phyloP scores from a whole-genome alignment of 192 early-diverging fungal species.

The Martensiomyces pterosporus region DNA sequence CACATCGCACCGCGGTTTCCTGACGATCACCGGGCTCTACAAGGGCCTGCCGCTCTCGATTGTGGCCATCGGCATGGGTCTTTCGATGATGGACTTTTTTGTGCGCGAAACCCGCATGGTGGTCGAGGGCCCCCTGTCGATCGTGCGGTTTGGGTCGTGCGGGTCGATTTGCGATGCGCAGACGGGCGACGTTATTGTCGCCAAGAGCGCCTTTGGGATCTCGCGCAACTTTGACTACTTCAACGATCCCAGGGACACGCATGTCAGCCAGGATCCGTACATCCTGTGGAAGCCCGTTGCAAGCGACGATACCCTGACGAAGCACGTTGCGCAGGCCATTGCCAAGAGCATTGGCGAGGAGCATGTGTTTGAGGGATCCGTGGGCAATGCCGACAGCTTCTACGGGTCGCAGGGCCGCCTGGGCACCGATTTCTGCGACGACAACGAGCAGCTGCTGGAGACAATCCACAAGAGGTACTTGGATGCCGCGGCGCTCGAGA shows the following conservation, averaged over 20 bases:
- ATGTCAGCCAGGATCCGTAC: constrained; percentile 54
- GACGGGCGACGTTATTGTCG: constrained; percentile 68
- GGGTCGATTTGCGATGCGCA: constrained; percentile 61
- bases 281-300: constrained; percentile 56
- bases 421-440: constrained; percentile 70
- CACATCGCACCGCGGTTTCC: constrained; percentile 70
- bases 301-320: constrained; percentile 58
- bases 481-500: constrained; percentile 58
- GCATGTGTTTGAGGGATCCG: constrained; percentile 57
- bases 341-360: constrained; percentile 26
- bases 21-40: constrained; percentile 83
- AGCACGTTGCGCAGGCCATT: constrained; percentile 23
- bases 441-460: constrained; percentile 62
- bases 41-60: constrained; percentile 70
- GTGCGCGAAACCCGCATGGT: constrained; percentile 82
- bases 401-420: constrained; percentile 79
- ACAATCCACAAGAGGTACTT: constrained; percentile 39
- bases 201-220: constrained; percentile 59
- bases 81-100: constrained; percentile 88
- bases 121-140: constrained; percentile 67
- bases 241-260: constrained; percentile 19
- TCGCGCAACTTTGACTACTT: constrained; percentile 77
- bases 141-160: constrained; percentile 84
- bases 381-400: constrained; percentile 80
- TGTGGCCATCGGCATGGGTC: constrained; percentile 83